phyloP scores from a whole-genome alignment of 2,329 filamentous ascomycete species.

The Cladophialophora immunda region DNA sequence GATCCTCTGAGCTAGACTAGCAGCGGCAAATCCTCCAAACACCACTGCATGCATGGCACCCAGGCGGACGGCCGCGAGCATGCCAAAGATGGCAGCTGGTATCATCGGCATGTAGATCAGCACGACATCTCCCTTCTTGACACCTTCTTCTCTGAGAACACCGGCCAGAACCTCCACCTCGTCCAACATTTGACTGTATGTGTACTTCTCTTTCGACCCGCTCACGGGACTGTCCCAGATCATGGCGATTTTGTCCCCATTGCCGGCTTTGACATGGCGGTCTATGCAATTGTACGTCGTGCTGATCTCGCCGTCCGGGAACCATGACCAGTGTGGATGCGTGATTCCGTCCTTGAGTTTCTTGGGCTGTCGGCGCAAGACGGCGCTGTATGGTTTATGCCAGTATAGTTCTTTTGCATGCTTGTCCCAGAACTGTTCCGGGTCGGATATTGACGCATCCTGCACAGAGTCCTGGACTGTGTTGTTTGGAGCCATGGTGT shows the following conservation, averaged over 20 bases:
- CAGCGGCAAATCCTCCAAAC: conserved; percentile 88
- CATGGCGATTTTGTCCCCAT: conserved; percentile 77
- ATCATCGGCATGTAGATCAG: conserved; percentile 99
- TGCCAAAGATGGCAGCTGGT: conserved; percentile 84
- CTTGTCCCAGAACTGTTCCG: conserved; percentile 76
- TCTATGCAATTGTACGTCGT: conserved; percentile 94
- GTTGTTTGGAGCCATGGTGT: conserved; percentile 36
- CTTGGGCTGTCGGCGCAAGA: conserved; percentile 69
- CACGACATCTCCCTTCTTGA: conserved; percentile 84
- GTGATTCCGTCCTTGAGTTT: conserved; percentile 67
- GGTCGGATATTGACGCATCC: conserved; percentile 69
- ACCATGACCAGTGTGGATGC: conserved; percentile 88
- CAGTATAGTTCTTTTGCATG: conserved; percentile 81
- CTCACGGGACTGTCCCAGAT: conserved; percentile 90
- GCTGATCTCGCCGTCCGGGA: conserved; percentile 85
- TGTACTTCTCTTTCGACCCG: conserved; percentile 73
- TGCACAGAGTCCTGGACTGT: conserved; percentile 61
- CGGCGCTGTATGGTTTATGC: conserved; percentile 76
- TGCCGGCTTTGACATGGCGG: conserved; percentile 82
- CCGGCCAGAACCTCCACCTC: conserved; percentile 86
- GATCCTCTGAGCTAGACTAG: conserved; percentile 85
- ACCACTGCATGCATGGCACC: conserved; percentile 92
- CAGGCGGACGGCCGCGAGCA: conserved; percentile 80
- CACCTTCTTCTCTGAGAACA: conserved; percentile 81
- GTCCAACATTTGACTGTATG: conserved; percentile 76